Base-by-base conservation (phyloP, 768 basidiomycete genomes). In the Sistotremastrum suecicum region DNA sequence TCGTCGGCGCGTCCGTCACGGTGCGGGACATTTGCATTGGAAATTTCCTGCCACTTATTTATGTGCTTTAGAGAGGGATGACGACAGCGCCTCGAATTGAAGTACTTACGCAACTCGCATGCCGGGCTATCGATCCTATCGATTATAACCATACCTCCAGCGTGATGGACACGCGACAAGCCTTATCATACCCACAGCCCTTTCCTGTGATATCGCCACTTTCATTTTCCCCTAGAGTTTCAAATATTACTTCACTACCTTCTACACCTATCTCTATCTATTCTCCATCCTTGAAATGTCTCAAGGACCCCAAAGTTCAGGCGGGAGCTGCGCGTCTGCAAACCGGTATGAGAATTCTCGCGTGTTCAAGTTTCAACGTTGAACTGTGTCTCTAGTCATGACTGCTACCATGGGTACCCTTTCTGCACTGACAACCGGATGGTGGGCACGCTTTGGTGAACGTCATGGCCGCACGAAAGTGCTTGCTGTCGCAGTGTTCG, bases 401-500 rank as follows among this genome's bases (percentile, higher is more conserved):
- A 79, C 80, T 2, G 78, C 83, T 7, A 71, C 71, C 6, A 83
- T 84, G 78, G 88, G 85, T 43, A 57, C 75, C 5, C 67, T 95
- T 37, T 83, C 84, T 43, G 85, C 86, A 1, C 63, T 87, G 41
- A 85, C 83, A 3, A 87, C 87, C 0, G 86, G 83, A 0, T 84
- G 80, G 65, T 95, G 90, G 90, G 85, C 85, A 43, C 72, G 77
- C 42, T 74, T 79, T 37, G 80, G 84, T 7, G 89, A 92, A 58
- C 62, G 68, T 6, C 64, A 78, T 51, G 90, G 90, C 7, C 72
- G 90, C 34, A 89, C 80, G 41, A 72, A 71, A 29, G 74, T 92
- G 39, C 73, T 92, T 47, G 72, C 74, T 2, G 59, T 76, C 10
- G 72, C 80, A 35, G 67, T 82, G 5, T 49, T 78, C 12, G 88